phyloP scores from a whole-genome alignment of 371 early-diverging fungal species.

The Capniomyces stellatus region DNA sequence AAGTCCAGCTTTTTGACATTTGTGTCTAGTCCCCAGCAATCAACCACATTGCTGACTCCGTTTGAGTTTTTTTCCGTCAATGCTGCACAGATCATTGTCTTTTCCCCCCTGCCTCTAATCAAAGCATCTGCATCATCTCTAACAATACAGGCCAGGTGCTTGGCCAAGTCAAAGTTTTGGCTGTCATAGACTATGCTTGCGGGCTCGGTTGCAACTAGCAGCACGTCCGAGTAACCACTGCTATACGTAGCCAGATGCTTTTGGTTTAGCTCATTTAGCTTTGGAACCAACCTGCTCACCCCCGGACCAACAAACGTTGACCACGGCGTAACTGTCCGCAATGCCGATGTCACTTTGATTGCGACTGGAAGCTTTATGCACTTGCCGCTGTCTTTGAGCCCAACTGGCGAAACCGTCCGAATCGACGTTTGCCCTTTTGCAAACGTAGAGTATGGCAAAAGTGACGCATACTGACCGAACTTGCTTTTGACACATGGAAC shows the following conservation, averaged over 20 bases:
- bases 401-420: conserved; percentile 37
- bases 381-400: conserved; percentile 17
- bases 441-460: conserved; percentile 25
- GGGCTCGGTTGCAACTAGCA: conserved; percentile 26
- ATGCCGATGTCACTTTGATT: conserved; percentile 46
- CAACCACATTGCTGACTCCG: conserved; percentile 28
- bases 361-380: conserved; percentile 41
- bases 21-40: conserved; percentile 34
- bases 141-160: conserved; percentile 45
- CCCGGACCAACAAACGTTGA: conserved; percentile 45
- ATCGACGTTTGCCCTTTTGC: conserved; percentile 43
- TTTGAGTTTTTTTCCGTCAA: conserved; percentile 37
- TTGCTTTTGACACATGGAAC: conserved; percentile 34
- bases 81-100: conserved; percentile 44
- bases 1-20: conserved; percentile 32
- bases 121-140: conserved; percentile 31
- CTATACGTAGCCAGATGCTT: conserved; percentile 9
- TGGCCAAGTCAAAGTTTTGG: conserved; percentile 39
- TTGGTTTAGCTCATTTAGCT: conserved; percentile 8
- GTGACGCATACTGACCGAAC: conserved; percentile 27
- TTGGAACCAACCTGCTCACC: conserved; percentile 32
- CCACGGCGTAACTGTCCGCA: conserved; percentile 55
- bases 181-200: conserved; percentile 32
- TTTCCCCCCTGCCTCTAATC: conserved; percentile 22
- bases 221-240: not conserved